Percentiles rank a stretch among this genome's conserved stretches.
Conservation (phyloP, 83 land plant genomes). For the Thuja plicata region DNA sequence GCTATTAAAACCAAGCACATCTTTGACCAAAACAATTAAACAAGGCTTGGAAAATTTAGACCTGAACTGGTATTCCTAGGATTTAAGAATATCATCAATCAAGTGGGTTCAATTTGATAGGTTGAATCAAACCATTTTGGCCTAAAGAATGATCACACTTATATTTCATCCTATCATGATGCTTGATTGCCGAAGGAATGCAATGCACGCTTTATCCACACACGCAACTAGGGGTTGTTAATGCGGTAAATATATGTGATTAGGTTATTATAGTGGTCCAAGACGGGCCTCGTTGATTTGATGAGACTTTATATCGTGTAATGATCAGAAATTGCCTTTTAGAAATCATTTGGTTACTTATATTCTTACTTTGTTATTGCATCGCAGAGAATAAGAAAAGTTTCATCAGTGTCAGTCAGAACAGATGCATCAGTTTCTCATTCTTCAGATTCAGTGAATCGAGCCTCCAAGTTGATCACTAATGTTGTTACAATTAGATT, state of each 20-base stretch:
- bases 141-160: not conserved
- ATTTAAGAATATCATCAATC: too few relatives aligned
- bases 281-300: not conserved
- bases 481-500: constrained; percentile 43
- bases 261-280: not conserved
- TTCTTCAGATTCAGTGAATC: not conserved
- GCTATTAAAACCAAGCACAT: too few relatives aligned
- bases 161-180: not conserved
- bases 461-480: constrained; percentile 21
- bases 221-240: not conserved
- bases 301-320: not conserved
- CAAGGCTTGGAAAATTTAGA: too few relatives aligned
- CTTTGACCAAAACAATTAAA: too few relatives aligned
- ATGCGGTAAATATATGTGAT: not conserved
- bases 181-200: not conserved
- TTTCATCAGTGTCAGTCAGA: constrained; percentile 2
- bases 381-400: not conserved
- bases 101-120: not conserved
- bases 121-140: not conserved
- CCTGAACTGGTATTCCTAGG: too few relatives aligned
- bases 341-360: not conserved
- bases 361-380: not conserved
- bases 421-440: not conserved
- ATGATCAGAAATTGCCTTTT: not conserved
- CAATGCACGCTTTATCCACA: not conserved